phyloP scores from a whole-genome alignment of 2,329 filamentous ascomycete genomes.

The Plectosphaerella sp. region DNA sequence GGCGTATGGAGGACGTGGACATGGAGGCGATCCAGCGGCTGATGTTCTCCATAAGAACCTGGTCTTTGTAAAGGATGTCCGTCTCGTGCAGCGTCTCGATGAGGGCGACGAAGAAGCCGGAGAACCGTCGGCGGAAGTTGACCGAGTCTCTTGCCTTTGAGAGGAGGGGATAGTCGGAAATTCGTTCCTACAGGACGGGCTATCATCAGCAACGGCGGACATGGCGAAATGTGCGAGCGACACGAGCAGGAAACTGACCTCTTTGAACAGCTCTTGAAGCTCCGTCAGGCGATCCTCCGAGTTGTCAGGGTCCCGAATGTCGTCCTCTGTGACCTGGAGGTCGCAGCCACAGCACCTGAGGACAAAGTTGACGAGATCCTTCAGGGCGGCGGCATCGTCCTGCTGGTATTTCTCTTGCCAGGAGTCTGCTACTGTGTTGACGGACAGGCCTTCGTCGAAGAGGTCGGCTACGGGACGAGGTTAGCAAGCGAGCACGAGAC shows the following conservation, averaged over 20 bases:
- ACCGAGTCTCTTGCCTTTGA: slow-evolving; percentile 72
- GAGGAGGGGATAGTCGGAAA: slow-evolving; percentile 88
- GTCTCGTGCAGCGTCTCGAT: slow-evolving; percentile 76
- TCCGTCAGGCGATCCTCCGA: slow-evolving; percentile 73
- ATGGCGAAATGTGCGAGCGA: background rate
- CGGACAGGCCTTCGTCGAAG: slow-evolving; percentile 54
- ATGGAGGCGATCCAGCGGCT: slow-evolving; percentile 86
- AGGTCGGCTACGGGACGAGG: slow-evolving; percentile 48
- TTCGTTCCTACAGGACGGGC: slow-evolving; percentile 50
- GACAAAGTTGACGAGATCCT: slow-evolving; percentile 63
- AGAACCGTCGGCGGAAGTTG: slow-evolving; percentile 72
- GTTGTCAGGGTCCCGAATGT: slow-evolving; percentile 87
- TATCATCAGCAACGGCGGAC: slow-evolving; percentile 19
- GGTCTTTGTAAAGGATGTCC: slow-evolving; percentile 74
- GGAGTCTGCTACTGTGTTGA: slow-evolving; percentile 52
- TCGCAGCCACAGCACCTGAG: slow-evolving; percentile 75
- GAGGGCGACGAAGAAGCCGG: slow-evolving; percentile 74
- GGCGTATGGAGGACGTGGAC: slow-evolving; percentile 81
- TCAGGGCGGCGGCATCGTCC: slow-evolving; percentile 50
- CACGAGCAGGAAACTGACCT: slow-evolving; percentile 42
- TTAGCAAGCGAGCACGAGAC: slow-evolving; percentile 15
- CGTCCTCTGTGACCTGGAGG: slow-evolving; percentile 70
- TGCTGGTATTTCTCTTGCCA: slow-evolving; percentile 57
- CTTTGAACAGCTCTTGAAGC: slow-evolving; percentile 83
- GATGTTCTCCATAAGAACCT: slow-evolving; percentile 79